Conservation (phyloP, 2,329 filamentous ascomycete species). For the Aureobasidium sp. region DNA sequence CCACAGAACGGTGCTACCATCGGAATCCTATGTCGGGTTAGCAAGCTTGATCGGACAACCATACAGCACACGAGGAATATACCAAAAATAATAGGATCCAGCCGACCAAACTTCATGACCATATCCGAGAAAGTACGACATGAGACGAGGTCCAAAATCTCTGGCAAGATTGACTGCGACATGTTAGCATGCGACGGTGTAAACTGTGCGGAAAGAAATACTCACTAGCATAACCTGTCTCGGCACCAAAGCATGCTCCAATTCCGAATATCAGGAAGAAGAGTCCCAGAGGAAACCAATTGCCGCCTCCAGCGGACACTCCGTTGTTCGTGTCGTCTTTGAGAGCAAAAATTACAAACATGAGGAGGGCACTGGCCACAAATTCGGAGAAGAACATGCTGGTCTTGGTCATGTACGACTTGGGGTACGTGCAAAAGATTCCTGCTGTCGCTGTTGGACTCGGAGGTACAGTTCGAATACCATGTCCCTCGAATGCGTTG, state of each 20-base stretch:
- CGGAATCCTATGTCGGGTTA: slow-evolving; percentile 51
- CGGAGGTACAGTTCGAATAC: slow-evolving; percentile 67
- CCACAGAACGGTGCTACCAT: slow-evolving; percentile 77
- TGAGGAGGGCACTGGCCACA: slow-evolving; percentile 70
- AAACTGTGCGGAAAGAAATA: no score
- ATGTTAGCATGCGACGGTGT: no score
- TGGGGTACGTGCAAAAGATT: slow-evolving; percentile 74
- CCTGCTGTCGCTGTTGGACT: slow-evolving; percentile 49
- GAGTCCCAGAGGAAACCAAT: slow-evolving; percentile 68
- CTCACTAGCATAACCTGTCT: slow-evolving; percentile 82
- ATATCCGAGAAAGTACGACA: slow-evolving; percentile 75
- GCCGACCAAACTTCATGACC: slow-evolving; percentile 72
- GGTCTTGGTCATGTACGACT: slow-evolving; percentile 53
- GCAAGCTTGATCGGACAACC: background rate
- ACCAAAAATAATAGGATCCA: slow-evolving; percentile 78
- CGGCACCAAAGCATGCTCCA: slow-evolving; percentile 63
- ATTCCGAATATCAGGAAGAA: slow-evolving; percentile 81
- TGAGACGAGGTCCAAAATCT: slow-evolving; percentile 75
- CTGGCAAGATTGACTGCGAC: slow-evolving; percentile 64
- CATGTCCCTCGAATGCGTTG: slow-evolving; percentile 49
- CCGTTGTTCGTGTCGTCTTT: slow-evolving; percentile 64
- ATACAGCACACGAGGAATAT: no score
- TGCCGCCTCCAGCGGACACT: no score
- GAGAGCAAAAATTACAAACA: slow-evolving; percentile 72
- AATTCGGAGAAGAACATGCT: slow-evolving; percentile 79